These are phyloP conservation scores for Allium cepa DNA, from an alignment of 106 monocot genomes.

Conservation along the genomic window DNA sequence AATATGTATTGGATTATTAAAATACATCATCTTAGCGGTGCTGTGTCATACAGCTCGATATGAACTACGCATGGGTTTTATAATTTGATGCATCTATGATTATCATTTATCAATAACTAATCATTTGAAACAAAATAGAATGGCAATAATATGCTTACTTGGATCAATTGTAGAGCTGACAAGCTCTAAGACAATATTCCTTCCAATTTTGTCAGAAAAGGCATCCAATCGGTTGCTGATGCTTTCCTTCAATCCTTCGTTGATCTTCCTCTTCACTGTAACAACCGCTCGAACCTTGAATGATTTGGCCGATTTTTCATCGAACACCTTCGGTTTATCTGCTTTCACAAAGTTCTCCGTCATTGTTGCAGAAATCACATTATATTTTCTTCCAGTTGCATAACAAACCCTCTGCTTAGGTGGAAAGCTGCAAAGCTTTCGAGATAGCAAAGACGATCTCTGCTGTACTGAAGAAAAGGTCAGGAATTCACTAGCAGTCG, in stretches of 20 bases:
- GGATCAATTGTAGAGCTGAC: constrained; percentile 56
- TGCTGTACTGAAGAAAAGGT: constrained; percentile 7
- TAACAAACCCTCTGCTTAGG: constrained; percentile 1
- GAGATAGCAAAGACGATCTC: not conserved
- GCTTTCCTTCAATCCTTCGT: constrained; percentile 33
- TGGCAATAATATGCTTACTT: constrained; percentile 28
- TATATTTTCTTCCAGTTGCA: not conserved
- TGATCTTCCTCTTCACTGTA: constrained; percentile 43
- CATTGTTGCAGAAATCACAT: constrained; percentile 9
- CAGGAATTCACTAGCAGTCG: not conserved
- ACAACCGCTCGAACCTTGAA: constrained; percentile 47
- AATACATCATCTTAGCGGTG: not conserved
- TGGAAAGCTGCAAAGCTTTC: not conserved
- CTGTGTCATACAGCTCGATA: not conserved
- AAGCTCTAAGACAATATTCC: constrained; percentile 48
- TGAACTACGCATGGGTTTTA: too few species aligned
- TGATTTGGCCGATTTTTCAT: constrained; percentile 18
- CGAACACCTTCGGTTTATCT: constrained; percentile 2
- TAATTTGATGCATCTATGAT: too few species aligned
- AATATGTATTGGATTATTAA: not conserved
- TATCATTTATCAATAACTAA: too few species aligned
- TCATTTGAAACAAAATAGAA: not conserved
- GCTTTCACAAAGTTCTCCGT: constrained; percentile 13
- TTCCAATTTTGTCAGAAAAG: constrained; percentile 42
- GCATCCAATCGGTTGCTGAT: constrained; percentile 48